Percentiles rank a stretch among this genome's conserved stretches.
These are phyloP conservation scores for Mortierella sp. DNA, from an alignment of 371 early-diverging fungal species.

Conservation along the genomic window DNA sequence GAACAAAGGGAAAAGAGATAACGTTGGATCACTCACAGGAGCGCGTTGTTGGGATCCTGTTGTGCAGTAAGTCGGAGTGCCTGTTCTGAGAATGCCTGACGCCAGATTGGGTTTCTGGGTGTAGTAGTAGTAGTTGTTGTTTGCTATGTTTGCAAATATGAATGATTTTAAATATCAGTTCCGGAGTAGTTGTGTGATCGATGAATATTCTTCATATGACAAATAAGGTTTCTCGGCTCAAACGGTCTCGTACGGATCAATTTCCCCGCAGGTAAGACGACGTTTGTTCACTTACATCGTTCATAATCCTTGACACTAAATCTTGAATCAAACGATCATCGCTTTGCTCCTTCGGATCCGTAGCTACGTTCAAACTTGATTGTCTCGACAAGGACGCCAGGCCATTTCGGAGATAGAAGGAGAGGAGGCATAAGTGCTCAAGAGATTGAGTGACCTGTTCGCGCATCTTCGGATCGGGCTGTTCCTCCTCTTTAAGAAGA, in stretches of 20 bases:
- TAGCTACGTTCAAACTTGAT: neutral
- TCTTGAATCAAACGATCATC: constrained; percentile 31
- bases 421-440: constrained; percentile 36
- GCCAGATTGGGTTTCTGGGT: constrained; percentile 27
- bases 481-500: constrained; percentile 20
- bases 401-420: constrained; percentile 48
- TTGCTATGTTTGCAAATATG: constrained; percentile 3
- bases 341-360: constrained; percentile 18
- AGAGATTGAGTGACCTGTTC: constrained; percentile 37
- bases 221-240: constrained; percentile 38
- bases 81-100: constrained; percentile 46
- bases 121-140: constrained; percentile 6
- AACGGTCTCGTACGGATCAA: constrained; percentile 5
- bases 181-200: neutral
- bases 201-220: neutral
- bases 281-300: constrained; percentile 30
- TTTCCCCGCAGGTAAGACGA: neutral
- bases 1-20: neutral
- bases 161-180: neutral
- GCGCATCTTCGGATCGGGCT: constrained; percentile 8
- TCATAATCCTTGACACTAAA: constrained; percentile 35
- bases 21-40: constrained; percentile 12
- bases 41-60: constrained; percentile 36
- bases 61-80: constrained; percentile 39
- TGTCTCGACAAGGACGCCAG: constrained; percentile 12